Percentiles rank a stretch among this genome's conserved stretches.
Conservation (phyloP, 306 rosid genomes). For the Fragaria iinumae region DNA sequence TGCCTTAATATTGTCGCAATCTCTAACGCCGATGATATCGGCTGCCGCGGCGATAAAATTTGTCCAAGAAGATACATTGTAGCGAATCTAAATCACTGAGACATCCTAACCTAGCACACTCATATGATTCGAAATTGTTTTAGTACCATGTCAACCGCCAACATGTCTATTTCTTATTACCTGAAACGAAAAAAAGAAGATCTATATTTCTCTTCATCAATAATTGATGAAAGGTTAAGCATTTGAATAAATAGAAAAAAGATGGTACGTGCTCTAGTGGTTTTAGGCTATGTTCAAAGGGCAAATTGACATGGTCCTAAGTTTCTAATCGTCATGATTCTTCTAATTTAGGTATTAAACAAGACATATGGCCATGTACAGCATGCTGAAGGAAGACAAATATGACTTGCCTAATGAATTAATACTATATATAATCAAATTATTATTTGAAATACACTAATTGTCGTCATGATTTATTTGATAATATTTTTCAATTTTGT, state of each 20-base stretch:
- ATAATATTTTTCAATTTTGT: no score
- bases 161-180: not conserved
- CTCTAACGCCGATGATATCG: no score
- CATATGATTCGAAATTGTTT: no score
- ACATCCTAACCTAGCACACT: no score
- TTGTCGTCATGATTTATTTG: no score
- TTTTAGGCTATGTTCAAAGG: conserved; percentile 2
- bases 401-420: not conserved
- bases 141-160: not conserved
- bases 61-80: no score
- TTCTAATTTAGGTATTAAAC: not conserved
- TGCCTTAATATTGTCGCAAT: no score
- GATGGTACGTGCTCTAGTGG: not conserved
- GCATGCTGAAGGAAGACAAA: not conserved
- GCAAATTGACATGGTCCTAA: not conserved
- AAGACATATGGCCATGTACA: not conserved
- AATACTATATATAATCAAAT: no score
- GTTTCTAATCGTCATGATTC: not conserved
- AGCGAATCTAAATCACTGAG: no score
- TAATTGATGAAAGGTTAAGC: not conserved
- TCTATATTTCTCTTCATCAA: not conserved
- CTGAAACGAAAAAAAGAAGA: not conserved
- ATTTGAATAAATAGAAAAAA: not conserved
- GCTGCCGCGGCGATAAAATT: no score
- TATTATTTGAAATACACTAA: no score